Evolutionary conservation across 805 yeast species (phyloP), one percentile per base, ranked within the genome.

Genomic region (Saccharomycopsis selenospora): DNA sequence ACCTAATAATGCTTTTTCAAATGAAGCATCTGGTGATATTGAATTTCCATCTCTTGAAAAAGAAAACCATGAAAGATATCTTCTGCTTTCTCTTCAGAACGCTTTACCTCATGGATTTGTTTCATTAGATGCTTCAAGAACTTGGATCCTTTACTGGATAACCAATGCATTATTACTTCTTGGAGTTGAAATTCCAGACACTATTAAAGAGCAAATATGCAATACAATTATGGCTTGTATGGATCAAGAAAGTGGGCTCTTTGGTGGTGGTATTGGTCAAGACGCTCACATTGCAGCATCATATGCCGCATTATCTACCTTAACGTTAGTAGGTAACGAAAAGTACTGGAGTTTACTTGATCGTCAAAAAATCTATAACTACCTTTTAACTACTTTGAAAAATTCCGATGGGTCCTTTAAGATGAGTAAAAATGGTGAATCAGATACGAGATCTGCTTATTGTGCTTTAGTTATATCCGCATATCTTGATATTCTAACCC

Each of bases 121-220:
- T 2, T 73, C 73, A 0, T 68, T 87, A 42, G 97, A 91, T 63
- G 93, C 97, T 0, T 85, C 93, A n/a, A 89, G 83, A 52, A 80
- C 95, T 0, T 93, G 98, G 98, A 66, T 91, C 59, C 50, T 85
- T 1, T 91, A 85, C 61, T 93, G 99, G 99, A 65, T 82, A 4
- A 60, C 76, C 41, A 88, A 87, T 60, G 70, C 81, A 0, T 56
- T 72, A 40, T 56, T 61, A 2, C 47, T 79, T 1, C 53, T 82
- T 25, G 72, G 72, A 1, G 64, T 28, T 2, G 52, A 47, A 2
- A 14, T 40, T 7, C 48, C 18, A 55, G 58, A 33, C 46, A 61
- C 58, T 2, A 54, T 58, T n/a, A 65, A 63, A 43, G 48, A 49
- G 25, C 60, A 53, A 48, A 67, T 69, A 1, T 53, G 57, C 0